phyloP scores from a whole-genome alignment of 106 monocot species.

The Dactylorhiza incarnata region DNA sequence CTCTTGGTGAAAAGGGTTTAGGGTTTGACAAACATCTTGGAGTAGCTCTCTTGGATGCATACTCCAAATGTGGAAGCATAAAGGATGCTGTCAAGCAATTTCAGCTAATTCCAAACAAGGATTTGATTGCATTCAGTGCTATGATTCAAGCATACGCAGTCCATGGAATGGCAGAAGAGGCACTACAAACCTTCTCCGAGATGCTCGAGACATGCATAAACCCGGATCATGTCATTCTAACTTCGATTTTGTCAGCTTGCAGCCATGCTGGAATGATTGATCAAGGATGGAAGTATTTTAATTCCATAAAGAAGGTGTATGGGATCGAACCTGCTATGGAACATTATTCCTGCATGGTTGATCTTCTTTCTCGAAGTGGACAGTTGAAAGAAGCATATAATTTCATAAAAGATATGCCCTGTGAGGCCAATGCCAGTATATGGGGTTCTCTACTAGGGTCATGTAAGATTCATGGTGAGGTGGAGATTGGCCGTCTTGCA shows the following conservation, averaged over 20 bases:
- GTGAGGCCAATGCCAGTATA: conserved; percentile 32
- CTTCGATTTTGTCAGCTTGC: conserved; percentile 57
- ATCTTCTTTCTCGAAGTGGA: conserved; percentile 60
- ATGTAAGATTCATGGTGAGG: conserved; percentile 44
- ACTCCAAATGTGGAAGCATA: conserved; percentile 69
- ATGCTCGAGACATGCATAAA: conserved; percentile 41
- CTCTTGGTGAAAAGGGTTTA: conserved; percentile 1
- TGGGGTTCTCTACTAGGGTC: conserved; percentile 62
- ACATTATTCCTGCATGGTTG: conserved; percentile 58
- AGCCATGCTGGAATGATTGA: conserved; percentile 58
- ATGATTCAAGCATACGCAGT: conserved; percentile 52
- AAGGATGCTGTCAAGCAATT: conserved; percentile 36
- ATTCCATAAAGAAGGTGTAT: conserved; percentile 25
- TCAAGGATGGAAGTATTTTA: conserved; percentile 44
- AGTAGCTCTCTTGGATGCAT: conserved; percentile 47
- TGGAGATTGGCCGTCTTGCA: conserved; percentile 36
- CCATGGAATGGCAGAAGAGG: conserved; percentile 53
- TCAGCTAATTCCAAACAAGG: conserved; percentile 19
- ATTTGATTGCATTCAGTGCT: conserved; percentile 45
- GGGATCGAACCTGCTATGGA: conserved; percentile 48
- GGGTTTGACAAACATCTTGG: conserved; percentile 23
- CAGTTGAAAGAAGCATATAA: conserved; percentile 42
- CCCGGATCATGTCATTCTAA: conserved; percentile 62
- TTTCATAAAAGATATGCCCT: conserved; percentile 47
- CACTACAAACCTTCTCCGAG: conserved; percentile 25